Evolutionary conservation across 305 asterid species (phyloP).

Genomic region (Fraxinus velutina): DNA sequence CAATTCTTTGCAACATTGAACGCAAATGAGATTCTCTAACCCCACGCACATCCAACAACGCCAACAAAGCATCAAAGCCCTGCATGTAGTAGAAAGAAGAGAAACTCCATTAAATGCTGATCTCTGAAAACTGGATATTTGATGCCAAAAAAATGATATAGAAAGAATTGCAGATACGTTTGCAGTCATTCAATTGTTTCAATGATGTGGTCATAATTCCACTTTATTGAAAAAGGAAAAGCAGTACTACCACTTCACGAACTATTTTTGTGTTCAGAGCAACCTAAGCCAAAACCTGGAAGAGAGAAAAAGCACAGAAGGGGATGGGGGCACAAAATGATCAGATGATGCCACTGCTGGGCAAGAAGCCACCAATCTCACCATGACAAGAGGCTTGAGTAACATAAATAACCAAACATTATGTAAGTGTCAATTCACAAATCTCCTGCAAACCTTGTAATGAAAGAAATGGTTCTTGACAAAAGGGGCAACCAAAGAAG

Average conservation of each 20-base stretch:
- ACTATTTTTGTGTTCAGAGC: background rate
- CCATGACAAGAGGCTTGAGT: background rate
- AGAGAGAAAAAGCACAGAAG: background rate
- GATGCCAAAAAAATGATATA: background rate
- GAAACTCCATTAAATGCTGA: background rate
- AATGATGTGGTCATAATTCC: background rate
- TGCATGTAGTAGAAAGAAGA: slow-evolving; percentile 29
- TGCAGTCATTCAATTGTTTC: background rate
- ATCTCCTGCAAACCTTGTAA: background rate
- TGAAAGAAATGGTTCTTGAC: background rate
- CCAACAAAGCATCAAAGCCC: slow-evolving; percentile 74
- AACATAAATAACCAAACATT: background rate
- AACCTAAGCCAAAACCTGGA: background rate
- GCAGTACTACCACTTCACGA: background rate
- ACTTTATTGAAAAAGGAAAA: background rate
- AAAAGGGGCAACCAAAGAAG: background rate
- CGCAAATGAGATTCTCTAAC: slow-evolving; percentile 79
- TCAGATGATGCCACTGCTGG: slow-evolving; percentile 2
- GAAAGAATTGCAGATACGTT: background rate
- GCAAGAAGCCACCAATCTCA: slow-evolving; percentile 1
- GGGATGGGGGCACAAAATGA: background rate
- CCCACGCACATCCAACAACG: slow-evolving; percentile 84
- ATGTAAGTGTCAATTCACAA: background rate
- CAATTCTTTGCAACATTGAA: slow-evolving; percentile 69
- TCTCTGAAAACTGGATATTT: background rate